phyloP scores from a whole-genome alignment of 352 stramenopile genomes.

The Globisporangium recalcitrans region DNA sequence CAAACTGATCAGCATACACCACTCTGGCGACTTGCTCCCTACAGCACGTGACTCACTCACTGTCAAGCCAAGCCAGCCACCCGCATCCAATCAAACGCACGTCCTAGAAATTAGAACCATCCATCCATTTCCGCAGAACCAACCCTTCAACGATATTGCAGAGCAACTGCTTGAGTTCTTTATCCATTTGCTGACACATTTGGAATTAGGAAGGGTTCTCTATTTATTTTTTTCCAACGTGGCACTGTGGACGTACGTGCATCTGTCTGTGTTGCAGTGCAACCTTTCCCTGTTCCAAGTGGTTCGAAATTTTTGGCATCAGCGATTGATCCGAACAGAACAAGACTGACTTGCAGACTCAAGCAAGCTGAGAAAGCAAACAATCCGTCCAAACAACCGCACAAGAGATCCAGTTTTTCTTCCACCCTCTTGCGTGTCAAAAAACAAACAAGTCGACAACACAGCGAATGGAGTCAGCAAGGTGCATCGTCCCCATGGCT shows the following conservation, averaged over 20 bases:
- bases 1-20: neutral
- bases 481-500: neutral
- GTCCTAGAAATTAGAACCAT: neutral
- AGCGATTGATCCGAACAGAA: too few relatives aligned
- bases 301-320: neutral
- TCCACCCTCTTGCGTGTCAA: slow-evolving; percentile 3
- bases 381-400: neutral
- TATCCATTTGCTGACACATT: neutral
- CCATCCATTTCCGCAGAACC: neutral
- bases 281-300: neutral
- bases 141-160: neutral
- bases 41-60: too few relatives aligned
- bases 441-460: neutral
- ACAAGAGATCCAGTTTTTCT: slow-evolving; percentile 9
- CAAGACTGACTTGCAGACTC: neutral
- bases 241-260: neutral
- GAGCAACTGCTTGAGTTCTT: neutral
- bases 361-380: too few relatives aligned
- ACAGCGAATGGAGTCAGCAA: neutral
- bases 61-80: too few relatives aligned
- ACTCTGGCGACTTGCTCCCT: neutral
- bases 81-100: neutral
- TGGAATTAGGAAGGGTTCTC: neutral
- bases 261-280: neutral
- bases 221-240: neutral